Base-by-base conservation (phyloP, 257 asterid genomes). In the Capsicum pubescens region DNA sequence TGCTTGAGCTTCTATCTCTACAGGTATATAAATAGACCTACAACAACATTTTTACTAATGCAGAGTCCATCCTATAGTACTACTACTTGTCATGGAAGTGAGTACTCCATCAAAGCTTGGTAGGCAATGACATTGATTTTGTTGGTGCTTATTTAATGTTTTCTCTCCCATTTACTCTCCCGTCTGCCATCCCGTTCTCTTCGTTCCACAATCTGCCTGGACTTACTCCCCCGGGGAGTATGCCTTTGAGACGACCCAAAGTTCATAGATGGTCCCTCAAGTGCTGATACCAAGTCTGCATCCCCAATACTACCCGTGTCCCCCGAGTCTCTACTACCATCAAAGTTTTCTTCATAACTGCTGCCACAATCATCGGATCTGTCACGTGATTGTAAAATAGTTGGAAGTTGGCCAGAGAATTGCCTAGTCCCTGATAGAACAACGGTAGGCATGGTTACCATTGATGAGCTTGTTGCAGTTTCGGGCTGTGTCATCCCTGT, bases 161-260 rank as follows among this genome's bases (percentile, higher is more conserved):
- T 97, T 14, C 99, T 89, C 88, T 97, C 99, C 99, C 99, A 97
- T 88, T 95, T 94, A 76, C 99, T 94, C 90, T 93, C 97, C 4
- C 97, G 97, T 59, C 99, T 91, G 60, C 93, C 92, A 59, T 93
- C 98, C 63, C 97, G 91, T 89, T 94, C 98, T 89, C 97, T 91
- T 84, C 98, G 90, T 82, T 95, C 99, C 80, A 92, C 84, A 59
- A 93, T 82, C 91, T 93, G 98, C 89, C 99, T 90, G 10, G 99
- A 84, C 86, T 93, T 94, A 86, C 93, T 84, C 17, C 98, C 97
- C 77, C 98, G 86, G 21, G 97, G 86, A 67, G 91, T 93, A 60
- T 90, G 97, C 89, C 98, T 90, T 84, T 87, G 93, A 55, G 87
- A 87, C 35, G 95, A 85, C 32, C 89, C 91, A 61, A 82, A 91